Conservation (phyloP, 305 asterid genomes). For the Rubia occidens region DNA sequence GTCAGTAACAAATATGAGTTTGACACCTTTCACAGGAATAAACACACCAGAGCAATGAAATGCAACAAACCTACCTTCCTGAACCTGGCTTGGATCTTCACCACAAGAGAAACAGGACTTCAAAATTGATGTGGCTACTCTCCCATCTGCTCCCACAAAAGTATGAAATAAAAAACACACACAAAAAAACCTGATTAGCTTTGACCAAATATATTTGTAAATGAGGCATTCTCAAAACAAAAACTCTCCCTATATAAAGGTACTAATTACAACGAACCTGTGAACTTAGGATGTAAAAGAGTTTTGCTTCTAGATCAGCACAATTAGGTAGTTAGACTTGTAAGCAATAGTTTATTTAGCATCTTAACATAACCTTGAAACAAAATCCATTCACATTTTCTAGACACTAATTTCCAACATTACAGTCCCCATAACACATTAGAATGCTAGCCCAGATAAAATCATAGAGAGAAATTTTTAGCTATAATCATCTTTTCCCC, state of each 20-base stretch:
- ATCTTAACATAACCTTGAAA: not conserved
- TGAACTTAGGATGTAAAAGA: not conserved
- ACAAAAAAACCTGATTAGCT: not conserved
- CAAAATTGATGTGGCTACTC: constrained; percentile 38
- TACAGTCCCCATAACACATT: not conserved
- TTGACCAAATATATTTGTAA: constrained; percentile 2
- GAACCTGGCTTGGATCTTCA: constrained; percentile 73
- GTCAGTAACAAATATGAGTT: constrained; percentile 3
- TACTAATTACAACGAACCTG: not conserved
- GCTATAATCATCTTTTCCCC: not conserved
- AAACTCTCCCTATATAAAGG: not conserved
- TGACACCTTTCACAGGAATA: not conserved
- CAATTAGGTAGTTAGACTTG: not conserved
- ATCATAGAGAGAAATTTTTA: not conserved
- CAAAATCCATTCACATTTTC: not conserved
- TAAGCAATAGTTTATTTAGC: not conserved
- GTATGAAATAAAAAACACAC: constrained; percentile 11
- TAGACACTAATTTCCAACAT: not conserved
- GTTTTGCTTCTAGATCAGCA: not conserved
- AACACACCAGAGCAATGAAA: constrained; percentile 8
- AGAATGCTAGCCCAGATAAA: not conserved
- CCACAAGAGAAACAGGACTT: constrained; percentile 88
- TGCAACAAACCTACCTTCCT: constrained; percentile 46
- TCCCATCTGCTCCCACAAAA: constrained; percentile 49
- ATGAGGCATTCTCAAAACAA: constrained; percentile 2